A percentile compares a stretch with the other conserved stretches of the same genome.
These are phyloP conservation scores for Phycomyces blakesleeanus DNA, from an alignment of 192 early-diverging fungal species.

Conservation along the genomic window DNA sequence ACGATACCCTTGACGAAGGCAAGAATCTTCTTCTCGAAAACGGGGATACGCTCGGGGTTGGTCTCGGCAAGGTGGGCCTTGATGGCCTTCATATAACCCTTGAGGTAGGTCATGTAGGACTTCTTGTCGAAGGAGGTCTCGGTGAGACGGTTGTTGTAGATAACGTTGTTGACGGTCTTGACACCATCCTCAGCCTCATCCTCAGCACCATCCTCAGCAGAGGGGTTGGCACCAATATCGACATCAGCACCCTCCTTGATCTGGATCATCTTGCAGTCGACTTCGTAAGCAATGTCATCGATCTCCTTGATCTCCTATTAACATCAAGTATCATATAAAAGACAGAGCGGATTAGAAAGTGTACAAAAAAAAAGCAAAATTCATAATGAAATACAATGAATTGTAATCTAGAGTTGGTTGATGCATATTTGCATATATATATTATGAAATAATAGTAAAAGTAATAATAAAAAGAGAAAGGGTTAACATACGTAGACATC, in stretches of 20 bases:
- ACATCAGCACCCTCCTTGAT: constrained; percentile 62
- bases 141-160: constrained; percentile 74
- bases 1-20: constrained; percentile 77
- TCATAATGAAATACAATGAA: no score
- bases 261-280: constrained; percentile 74
- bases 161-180: constrained; percentile 79
- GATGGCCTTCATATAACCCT: constrained; percentile 90
- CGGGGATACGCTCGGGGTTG: constrained; percentile 56
- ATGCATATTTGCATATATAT: no score
- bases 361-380: no score
- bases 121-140: constrained; percentile 86
- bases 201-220: constrained; percentile 73
- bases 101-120: constrained; percentile 85
- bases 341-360: no score
- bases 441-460: background rate
- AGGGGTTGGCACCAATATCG: constrained; percentile 91
- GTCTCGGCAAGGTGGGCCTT: constrained; percentile 55
- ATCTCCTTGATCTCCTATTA: constrained; percentile 50
- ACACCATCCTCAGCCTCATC: constrained; percentile 61
- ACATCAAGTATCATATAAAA: background rate
- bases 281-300: constrained; percentile 65
- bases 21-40: constrained; percentile 62
- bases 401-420: no score
- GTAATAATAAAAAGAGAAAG: background rate
- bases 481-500: constrained; percentile 67